These are phyloP conservation scores for Pseudovirgaria hyperparasitica DNA, from an alignment of 2,329 filamentous ascomycete species.

Conservation along the genomic window DNA sequence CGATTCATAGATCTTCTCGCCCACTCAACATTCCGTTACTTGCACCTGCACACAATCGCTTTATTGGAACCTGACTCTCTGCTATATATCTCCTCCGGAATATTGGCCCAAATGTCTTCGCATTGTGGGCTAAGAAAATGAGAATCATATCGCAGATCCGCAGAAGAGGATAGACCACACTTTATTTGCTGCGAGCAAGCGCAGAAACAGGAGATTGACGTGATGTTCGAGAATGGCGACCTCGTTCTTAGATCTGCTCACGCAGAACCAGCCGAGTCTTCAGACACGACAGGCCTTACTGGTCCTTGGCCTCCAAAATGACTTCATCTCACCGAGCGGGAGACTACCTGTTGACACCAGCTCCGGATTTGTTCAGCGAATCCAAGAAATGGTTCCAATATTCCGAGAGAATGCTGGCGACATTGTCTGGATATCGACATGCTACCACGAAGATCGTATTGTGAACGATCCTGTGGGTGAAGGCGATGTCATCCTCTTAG, in stretches of 20 bases:
- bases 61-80: too few species aligned
- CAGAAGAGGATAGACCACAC: too few species aligned
- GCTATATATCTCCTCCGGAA: too few species aligned
- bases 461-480: constrained; percentile 38
- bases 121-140: too few species aligned
- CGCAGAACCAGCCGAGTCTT: constrained; percentile 37
- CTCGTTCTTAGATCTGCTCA: constrained; percentile 30
- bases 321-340: constrained; percentile 62
- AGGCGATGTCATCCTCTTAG: constrained; percentile 31
- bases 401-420: constrained; percentile 58
- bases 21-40: too few species aligned
- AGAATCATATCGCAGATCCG: too few species aligned
- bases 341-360: constrained; percentile 53
- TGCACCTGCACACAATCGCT: too few species aligned
- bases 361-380: constrained; percentile 52
- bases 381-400: constrained; percentile 51
- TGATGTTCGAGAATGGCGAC: too few species aligned
- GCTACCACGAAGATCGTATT: constrained; percentile 52
- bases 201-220: too few species aligned
- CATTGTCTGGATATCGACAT: constrained; percentile 75
- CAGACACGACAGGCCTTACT: constrained; percentile 59
- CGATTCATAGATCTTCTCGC: too few species aligned
- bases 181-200: too few species aligned
- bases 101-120: too few species aligned
- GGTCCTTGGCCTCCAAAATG: constrained; percentile 79